Conservation (phyloP, 78 protist species). For the Cavenderia fasciculata region DNA sequence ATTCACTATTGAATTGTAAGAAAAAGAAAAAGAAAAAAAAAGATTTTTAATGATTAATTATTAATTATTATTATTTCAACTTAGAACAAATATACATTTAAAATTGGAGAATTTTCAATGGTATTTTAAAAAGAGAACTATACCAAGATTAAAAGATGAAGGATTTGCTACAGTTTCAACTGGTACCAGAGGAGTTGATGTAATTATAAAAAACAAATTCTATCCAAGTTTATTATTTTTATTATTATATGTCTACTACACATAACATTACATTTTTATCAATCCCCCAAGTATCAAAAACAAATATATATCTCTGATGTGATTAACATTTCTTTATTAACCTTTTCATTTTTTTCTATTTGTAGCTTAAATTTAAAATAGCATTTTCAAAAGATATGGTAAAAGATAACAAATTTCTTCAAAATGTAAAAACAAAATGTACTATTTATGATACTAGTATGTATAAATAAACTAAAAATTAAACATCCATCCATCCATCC, state of each 20-base stretch:
- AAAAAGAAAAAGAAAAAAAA: too few species aligned
- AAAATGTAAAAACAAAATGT: slow-evolving; percentile 23
- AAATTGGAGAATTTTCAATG: slow-evolving; percentile 45
- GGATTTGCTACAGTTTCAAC: slow-evolving; percentile 52
- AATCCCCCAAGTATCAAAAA: not conserved
- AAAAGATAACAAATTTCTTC: slow-evolving; percentile 1
- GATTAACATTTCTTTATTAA: too few species aligned
- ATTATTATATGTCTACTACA: too few species aligned
- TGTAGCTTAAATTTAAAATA: slow-evolving; percentile 25
- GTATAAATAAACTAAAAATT: not conserved
- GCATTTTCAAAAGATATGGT: slow-evolving; percentile 37
- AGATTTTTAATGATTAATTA: not conserved
- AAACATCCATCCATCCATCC: not conserved
- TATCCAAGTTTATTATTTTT: too few species aligned
- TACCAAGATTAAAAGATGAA: slow-evolving; percentile 49
- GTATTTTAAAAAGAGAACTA: slow-evolving; percentile 25
- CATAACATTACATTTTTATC: too few species aligned
- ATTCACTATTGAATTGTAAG: slow-evolving; percentile 31
- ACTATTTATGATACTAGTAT: slow-evolving; percentile 42
- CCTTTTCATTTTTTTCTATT: too few species aligned
- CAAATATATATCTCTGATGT: not conserved
- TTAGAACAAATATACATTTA: slow-evolving; percentile 49
- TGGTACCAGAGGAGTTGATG: slow-evolving; percentile 40
- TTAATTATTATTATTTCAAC: not conserved
- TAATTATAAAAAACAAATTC: not conserved